Conservation (phyloP, 2,329 filamentous ascomycete species). For the Arthrobotrys entomopaga region DNA sequence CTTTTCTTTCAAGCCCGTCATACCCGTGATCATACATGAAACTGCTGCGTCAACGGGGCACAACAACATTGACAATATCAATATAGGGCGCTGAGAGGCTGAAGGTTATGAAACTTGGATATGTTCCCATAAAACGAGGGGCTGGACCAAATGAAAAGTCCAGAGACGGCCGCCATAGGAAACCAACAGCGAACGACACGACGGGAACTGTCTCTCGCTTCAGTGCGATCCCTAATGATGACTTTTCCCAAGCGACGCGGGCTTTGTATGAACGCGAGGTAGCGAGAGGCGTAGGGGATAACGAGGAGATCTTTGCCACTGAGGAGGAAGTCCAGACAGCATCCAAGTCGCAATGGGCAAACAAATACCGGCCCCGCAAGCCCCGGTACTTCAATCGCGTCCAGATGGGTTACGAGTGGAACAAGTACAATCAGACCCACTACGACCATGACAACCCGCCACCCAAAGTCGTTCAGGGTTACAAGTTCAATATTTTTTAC, state of each 20-base stretch:
- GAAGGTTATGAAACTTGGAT: slow-evolving; percentile 73
- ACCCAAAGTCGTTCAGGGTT: slow-evolving; percentile 96
- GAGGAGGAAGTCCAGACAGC: slow-evolving; percentile 78
- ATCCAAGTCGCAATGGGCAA: slow-evolving; percentile 78
- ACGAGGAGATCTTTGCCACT: slow-evolving; percentile 93
- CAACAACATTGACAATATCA: slow-evolving; percentile 32
- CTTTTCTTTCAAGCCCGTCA: not conserved
- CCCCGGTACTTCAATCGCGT: slow-evolving; percentile 97
- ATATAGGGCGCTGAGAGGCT: slow-evolving; percentile 68
- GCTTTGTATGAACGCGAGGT: slow-evolving; percentile 92
- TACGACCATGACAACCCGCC: slow-evolving; percentile 99
- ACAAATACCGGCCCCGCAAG: slow-evolving; percentile 87
- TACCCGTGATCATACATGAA: slow-evolving; percentile 23
- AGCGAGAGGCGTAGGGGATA: slow-evolving; percentile 87
- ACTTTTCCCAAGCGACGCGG: slow-evolving; percentile 86
- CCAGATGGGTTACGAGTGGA: slow-evolving; percentile 99
- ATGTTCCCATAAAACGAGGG: slow-evolving; percentile 70
- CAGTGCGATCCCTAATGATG: slow-evolving; percentile 75
- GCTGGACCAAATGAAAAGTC: slow-evolving; percentile 60
- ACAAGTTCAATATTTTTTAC: slow-evolving; percentile 99
- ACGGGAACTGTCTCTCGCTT: slow-evolving; percentile 69
- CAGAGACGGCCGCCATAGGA: slow-evolving; percentile 60
- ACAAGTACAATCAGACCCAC: slow-evolving; percentile 99
- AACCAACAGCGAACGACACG: slow-evolving; percentile 43
- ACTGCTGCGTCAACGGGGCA: slow-evolving; percentile 32